Evolutionary conservation across 441 rosid species (phyloP), one percentile per base, ranked within the genome.

Genomic region (Pelargonium cotyledonis): DNA sequence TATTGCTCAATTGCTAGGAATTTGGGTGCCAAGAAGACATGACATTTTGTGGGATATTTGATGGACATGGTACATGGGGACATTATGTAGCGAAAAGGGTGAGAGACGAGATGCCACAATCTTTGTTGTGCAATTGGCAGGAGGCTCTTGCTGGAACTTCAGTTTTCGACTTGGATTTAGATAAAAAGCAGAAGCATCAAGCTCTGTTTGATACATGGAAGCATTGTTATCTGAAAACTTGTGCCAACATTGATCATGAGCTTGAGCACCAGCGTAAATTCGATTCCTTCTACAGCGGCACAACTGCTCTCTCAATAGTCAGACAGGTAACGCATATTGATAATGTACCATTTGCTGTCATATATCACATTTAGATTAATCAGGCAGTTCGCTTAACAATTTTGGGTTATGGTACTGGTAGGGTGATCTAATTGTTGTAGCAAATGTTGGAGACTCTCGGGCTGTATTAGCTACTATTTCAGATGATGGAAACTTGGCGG

Each of bases 61-160:
- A 94, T 69, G 96, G 99, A 67, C 99, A 91, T 31, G 99, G 97
- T 69, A 86, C 86, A 0, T 91, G 99, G 97, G 99, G 99, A 11
- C 99, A 94, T 77, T 91, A 68, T 38, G 99, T 94, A 43, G 84
- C 99, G 2, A 91, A 91, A 72, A 86, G 73, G 81, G 97, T 94
- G 44, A 76, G 95, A 12, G 84, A 94, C 72, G 83, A 91, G 0
- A 77, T 94, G 92, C 91, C 92, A 47, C 29, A 82, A n/a, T 80
- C 80, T 46, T 72, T 94, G 73, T 84, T 94, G 62, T 81, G 85
- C 71, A 83, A 85, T 74, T 89, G 95, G 99, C 96, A 91, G 78
- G 95, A 89, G 81, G 78, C 84, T 70, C 80, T 89, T 11, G 84
- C 87, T 72, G 83, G 78, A 57, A 66, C 82, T 40, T 81, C 78